Conservation (phyloP, 2,329 filamentous ascomycete genomes). For the Drechslera avenae region DNA sequence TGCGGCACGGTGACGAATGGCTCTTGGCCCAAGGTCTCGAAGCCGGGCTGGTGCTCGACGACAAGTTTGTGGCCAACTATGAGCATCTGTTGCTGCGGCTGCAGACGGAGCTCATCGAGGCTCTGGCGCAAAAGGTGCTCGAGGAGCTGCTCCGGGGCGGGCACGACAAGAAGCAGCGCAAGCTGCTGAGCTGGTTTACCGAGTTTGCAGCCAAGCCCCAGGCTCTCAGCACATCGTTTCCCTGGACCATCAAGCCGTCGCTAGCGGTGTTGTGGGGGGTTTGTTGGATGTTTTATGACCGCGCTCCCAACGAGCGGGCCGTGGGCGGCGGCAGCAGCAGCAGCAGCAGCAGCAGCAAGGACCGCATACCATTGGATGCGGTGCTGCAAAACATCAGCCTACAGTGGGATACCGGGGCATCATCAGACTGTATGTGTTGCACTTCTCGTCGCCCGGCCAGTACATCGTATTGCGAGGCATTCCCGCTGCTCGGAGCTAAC, state of each 20-base stretch:
- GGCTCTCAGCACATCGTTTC: slow-evolving; percentile 49
- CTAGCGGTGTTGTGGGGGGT: slow-evolving; percentile 53
- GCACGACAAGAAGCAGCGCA: slow-evolving; percentile 42
- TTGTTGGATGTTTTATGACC: slow-evolving; percentile 50
- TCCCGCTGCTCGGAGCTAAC: slow-evolving; percentile 6
- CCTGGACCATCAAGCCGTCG: slow-evolving; percentile 53
- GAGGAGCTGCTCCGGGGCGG: slow-evolving; percentile 35
- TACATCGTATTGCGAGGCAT: not conserved
- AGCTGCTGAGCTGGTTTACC: slow-evolving; percentile 47
- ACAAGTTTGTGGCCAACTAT: slow-evolving; percentile 51
- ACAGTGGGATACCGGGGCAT: slow-evolving; percentile 34
- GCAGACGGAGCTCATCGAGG: slow-evolving; percentile 42
- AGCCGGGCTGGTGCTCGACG: slow-evolving; percentile 40
- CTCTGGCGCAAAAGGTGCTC: slow-evolving; percentile 35
- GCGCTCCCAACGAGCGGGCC: slow-evolving; percentile 8
- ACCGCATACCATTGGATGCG: slow-evolving; percentile 28
- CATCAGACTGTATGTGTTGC: slow-evolving; percentile 44
- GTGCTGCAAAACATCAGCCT: slow-evolving; percentile 37
- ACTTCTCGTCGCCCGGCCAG: slow-evolving; percentile 15
- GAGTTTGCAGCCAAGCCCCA: slow-evolving; percentile 49
- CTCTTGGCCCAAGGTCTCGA: slow-evolving; percentile 39
- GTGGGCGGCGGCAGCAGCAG: too few relatives aligned
- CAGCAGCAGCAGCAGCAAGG: too few relatives aligned
- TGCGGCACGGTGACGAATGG: slow-evolving; percentile 38
- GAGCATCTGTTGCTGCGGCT: slow-evolving; percentile 51